Conservation (phyloP, 2,329 filamentous ascomycete species). For the Coniosporium tulheliwenetii region DNA sequence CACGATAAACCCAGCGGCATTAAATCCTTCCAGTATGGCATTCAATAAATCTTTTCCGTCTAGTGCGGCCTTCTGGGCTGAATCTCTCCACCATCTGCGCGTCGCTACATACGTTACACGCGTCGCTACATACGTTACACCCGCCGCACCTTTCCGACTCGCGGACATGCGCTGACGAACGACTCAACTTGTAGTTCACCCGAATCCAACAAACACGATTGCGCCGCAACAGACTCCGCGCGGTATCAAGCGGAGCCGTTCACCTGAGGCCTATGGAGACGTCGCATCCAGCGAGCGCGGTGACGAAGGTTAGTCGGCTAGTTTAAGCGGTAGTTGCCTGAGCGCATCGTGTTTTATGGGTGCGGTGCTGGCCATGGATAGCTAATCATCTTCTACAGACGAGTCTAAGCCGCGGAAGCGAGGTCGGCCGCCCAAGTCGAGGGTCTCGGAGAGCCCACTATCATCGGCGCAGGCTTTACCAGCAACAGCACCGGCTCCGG, state of each 20-base stretch:
- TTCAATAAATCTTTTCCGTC: too few relatives aligned
- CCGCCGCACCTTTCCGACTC: slow-evolving; percentile 8
- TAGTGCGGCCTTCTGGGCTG: too few relatives aligned
- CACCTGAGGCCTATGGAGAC: slow-evolving; percentile 38
- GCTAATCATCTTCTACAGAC: slow-evolving; percentile 14
- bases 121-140: slow-evolving; percentile 3
- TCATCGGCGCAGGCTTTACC: slow-evolving; percentile 32
- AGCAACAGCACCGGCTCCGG: slow-evolving; percentile 32
- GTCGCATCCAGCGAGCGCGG: too few relatives aligned
- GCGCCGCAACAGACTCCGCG: slow-evolving; percentile 44
- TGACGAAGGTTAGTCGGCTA: too few relatives aligned
- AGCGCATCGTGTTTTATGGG: too few relatives aligned
- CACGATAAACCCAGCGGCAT: slow-evolving; percentile 79
- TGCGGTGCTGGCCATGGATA: too few relatives aligned
- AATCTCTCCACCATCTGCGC: too few relatives aligned
- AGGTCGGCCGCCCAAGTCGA: slow-evolving; percentile 47
- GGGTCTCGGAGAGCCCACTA: slow-evolving; percentile 42
- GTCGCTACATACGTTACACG: too few relatives aligned
- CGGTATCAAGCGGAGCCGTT: slow-evolving; percentile 66
- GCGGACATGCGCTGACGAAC: slow-evolving; percentile 16
- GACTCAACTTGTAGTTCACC: slow-evolving; percentile 17
- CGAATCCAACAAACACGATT: slow-evolving; percentile 24
- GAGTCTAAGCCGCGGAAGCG: slow-evolving; percentile 38
- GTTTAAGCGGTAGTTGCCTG: too few relatives aligned
- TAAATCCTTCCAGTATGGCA: slow-evolving; percentile 33